phyloP scores from a whole-genome alignment of 177 flowering plant species.

The Vitis hybrid region DNA sequence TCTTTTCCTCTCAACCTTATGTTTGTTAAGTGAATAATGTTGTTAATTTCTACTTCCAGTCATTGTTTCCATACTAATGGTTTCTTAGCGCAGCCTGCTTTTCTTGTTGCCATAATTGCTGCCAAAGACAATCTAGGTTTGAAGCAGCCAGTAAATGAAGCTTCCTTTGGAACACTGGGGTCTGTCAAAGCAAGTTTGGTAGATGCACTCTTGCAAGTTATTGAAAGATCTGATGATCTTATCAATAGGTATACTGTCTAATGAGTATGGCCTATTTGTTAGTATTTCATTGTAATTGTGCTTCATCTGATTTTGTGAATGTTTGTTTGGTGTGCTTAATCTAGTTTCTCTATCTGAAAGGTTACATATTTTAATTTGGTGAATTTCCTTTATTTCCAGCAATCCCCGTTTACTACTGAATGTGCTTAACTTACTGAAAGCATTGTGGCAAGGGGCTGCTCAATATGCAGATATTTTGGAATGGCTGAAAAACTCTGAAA shows the following conservation, averaged over 20 bases:
- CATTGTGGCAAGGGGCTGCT: conserved; percentile 82
- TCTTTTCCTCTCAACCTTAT: not conserved
- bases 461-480: conserved; percentile 60
- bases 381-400: conserved; percentile 41
- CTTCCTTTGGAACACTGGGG: conserved; percentile 19
- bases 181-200: conserved; percentile 33
- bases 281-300: not conserved
- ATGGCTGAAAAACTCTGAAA: conserved; percentile 45
- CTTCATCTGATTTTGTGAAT: not conserved
- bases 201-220: conserved; percentile 44
- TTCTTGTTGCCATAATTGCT: conserved; percentile 56
- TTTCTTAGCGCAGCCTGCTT: conserved; percentile 70
- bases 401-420: conserved; percentile 53
- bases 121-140: conserved; percentile 30
- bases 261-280: not conserved
- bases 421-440: conserved; percentile 64
- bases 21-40: too few relatives aligned
- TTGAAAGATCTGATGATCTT: conserved; percentile 50
- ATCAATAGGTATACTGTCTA: conserved; percentile 52
- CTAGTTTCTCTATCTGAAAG: not conserved
- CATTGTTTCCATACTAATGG: not conserved
- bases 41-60: too few relatives aligned
- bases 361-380: not conserved
- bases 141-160: conserved; percentile 23
- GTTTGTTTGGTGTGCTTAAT: not conserved